Percentiles rank a stretch among this genome's conserved stretches.
phyloP scores from a whole-genome alignment of 345 rosid genomes.

The Pseudoturritis turrita region DNA sequence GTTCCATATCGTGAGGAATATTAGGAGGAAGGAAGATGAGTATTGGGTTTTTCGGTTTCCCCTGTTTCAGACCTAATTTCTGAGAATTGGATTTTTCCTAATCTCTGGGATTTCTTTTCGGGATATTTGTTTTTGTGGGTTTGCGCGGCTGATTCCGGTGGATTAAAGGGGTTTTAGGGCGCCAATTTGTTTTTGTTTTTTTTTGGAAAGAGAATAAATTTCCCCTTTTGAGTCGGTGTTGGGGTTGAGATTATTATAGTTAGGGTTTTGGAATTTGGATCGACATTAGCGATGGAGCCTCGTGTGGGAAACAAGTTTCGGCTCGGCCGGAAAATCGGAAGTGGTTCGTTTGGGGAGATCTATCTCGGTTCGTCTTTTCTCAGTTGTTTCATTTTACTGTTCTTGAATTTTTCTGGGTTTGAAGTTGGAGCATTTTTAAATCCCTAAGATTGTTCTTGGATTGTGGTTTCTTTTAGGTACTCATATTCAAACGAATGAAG shows the following conservation, averaged over 20 bases:
- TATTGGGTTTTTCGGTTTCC: not conserved
- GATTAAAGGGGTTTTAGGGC: not conserved
- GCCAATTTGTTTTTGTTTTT: not conserved
- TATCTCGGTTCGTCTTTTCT: constrained; percentile 60
- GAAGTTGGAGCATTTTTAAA: not conserved
- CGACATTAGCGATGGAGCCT: constrained; percentile 54
- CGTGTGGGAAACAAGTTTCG: constrained; percentile 90
- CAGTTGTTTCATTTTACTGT: not conserved
- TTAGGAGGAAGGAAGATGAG: not conserved
- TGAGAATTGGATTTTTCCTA: not conserved
- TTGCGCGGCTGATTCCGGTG: constrained; percentile 29
- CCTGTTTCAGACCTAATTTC: constrained; percentile 12
- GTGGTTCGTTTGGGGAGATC: constrained; percentile 98
- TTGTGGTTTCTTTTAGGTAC: constrained; percentile 51
- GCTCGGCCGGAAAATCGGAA: constrained; percentile 91
- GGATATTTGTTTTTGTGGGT: constrained; percentile 9
- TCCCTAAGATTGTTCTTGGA: not conserved
- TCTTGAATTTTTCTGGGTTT: not conserved
- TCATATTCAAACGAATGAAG: constrained; percentile 82
- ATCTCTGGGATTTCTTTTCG: not conserved
- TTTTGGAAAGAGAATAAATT: not conserved
- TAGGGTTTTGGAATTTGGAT: constrained; percentile 27
- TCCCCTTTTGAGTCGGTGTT: not conserved
- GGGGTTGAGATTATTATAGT: constrained; percentile 19
- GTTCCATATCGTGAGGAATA: constrained; percentile 11